Conservation (phyloP, 441 rosid genomes). For the Corymbia calophylla region DNA sequence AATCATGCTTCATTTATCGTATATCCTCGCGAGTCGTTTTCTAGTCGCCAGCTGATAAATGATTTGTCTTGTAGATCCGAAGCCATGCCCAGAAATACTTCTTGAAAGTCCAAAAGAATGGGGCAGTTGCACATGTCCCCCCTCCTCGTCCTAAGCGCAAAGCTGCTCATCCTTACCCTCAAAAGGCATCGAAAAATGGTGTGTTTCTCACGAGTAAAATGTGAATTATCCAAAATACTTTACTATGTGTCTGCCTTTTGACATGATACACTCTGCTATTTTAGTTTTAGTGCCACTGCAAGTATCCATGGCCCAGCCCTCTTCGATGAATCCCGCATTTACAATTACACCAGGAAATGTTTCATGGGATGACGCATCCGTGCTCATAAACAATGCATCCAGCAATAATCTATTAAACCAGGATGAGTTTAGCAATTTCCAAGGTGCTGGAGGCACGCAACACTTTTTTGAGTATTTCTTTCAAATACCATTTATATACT, state of each 20-base stretch:
- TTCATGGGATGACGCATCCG: conserved; percentile 56
- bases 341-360: conserved; percentile 34
- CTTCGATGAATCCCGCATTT: conserved; percentile 22
- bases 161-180: conserved; percentile 74
- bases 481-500: conserved; percentile 12
- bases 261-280: conserved; percentile 8
- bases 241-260: background rate
- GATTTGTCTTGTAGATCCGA: conserved; percentile 35
- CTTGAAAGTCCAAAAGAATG: conserved; percentile 65
- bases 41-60: background rate
- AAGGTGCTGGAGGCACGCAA: conserved; percentile 47
- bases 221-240: background rate
- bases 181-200: conserved; percentile 64
- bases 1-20: background rate
- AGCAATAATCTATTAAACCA: conserved; percentile 25
- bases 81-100: conserved; percentile 83
- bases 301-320: conserved; percentile 43
- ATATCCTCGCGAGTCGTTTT: background rate
- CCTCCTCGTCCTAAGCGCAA: conserved; percentile 78
- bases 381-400: conserved; percentile 37
- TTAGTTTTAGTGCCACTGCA: conserved; percentile 55
- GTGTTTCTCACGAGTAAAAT: background rate
- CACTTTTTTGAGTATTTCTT: conserved; percentile 14
- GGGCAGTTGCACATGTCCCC: conserved; percentile 66
- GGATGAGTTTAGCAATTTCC: conserved; percentile 43